Percentiles rank a stretch among this genome's conserved stretches.
These are phyloP conservation scores for Zychaea mexicana DNA, from an alignment of 371 early-diverging fungal genomes.

Conservation along the genomic window DNA sequence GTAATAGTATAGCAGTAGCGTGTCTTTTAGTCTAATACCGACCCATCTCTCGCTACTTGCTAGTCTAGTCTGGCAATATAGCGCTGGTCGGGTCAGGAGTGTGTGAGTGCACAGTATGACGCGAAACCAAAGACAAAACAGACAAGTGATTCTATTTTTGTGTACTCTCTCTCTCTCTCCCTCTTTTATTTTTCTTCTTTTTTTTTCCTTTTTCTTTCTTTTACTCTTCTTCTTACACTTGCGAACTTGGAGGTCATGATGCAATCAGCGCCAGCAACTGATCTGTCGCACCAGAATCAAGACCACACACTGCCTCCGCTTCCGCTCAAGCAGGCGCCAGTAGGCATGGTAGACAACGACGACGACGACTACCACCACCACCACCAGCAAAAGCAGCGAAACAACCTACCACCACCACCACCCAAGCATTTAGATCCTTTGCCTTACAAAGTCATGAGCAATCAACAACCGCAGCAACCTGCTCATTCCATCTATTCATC, in stretches of 20 bases:
- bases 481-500: conserved; percentile 2
- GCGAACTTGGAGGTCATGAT: not conserved
- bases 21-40: too few relatives aligned
- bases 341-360: not conserved
- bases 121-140: conserved; percentile 4
- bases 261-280: not conserved
- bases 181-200: not conserved
- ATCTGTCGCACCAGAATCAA: conserved; percentile 6
- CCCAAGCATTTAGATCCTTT: conserved; percentile 6
- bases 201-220: not conserved
- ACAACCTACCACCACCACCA: conserved; percentile 7
- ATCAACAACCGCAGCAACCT: not conserved
- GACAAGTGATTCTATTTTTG: conserved; percentile 7
- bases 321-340: conserved; percentile 9
- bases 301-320: conserved; percentile 1
- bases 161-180: not conserved
- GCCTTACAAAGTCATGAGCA: not conserved
- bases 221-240: not conserved
- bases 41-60: too few relatives aligned
- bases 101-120: not conserved
- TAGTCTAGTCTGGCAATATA: too few relatives aligned
- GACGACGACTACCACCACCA: not conserved
- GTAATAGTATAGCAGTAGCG: too few relatives aligned
- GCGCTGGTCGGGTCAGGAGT: conserved; percentile 5
- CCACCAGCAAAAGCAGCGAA: not conserved